These are phyloP conservation scores for Monosporozyma yasuniensis DNA, from an alignment of 805 yeast species.

Conservation along the genomic window DNA sequence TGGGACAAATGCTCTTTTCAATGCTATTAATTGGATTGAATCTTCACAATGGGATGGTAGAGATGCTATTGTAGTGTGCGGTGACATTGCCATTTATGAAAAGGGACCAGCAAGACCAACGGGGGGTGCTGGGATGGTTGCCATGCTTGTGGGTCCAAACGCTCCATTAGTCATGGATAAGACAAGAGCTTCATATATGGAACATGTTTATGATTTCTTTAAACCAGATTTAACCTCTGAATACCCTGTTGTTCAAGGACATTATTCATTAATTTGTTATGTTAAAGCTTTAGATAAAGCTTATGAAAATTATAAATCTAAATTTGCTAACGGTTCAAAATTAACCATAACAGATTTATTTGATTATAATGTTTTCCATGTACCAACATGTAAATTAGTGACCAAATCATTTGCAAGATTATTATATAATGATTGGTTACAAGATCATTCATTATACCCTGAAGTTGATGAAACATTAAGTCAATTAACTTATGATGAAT, in stretches of 20 bases:
- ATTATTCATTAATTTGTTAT: constrained; percentile 88
- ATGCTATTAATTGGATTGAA: constrained; percentile 92
- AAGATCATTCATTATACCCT: constrained; percentile 57
- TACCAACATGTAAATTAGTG: constrained; percentile 94
- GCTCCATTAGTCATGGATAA: constrained; percentile 92
- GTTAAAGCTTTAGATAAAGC: constrained; percentile 86
- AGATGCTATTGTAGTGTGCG: constrained; percentile 92
- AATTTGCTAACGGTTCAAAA: constrained; percentile 49
- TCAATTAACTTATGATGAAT: constrained; percentile 57
- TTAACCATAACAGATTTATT: constrained; percentile 52
- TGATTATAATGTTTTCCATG: constrained; percentile 94
- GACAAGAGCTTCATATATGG: constrained; percentile 87
- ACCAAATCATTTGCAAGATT: constrained; percentile 88
- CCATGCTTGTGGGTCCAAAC: constrained; percentile 90
- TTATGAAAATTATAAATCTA: constrained; percentile 72
- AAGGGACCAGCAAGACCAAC: constrained; percentile 99
- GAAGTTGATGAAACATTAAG: constrained; percentile 46
- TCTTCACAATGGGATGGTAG: constrained; percentile 97
- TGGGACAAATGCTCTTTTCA: constrained; percentile 91
- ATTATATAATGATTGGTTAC: constrained; percentile 76
- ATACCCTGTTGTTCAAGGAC: constrained; percentile 97
- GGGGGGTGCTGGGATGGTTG: constrained; percentile 98
- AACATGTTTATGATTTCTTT: constrained; percentile 95
- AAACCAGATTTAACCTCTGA: constrained; percentile 95
- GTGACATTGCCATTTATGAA: constrained; percentile 95